These are phyloP conservation scores for Xerocomellus intermedius DNA, from an alignment of 768 basidiomycete genomes.

Conservation along the genomic window DNA sequence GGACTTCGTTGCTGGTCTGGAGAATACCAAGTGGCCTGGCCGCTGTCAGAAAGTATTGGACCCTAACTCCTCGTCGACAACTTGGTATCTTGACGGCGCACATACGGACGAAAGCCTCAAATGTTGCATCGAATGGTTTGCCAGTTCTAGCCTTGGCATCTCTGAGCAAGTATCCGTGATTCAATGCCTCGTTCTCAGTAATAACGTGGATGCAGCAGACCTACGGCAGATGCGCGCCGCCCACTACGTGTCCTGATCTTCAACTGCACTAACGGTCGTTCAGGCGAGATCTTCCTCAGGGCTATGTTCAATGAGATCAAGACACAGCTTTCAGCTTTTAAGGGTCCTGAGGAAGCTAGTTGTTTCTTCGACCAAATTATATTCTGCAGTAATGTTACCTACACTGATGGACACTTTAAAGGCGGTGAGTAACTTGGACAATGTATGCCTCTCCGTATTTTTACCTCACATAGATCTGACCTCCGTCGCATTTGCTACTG, in stretches of 20 bases:
- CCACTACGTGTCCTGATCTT: slow-evolving; percentile 72
- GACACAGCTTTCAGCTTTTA: slow-evolving; percentile 43
- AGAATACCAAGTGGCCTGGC: slow-evolving; percentile 84
- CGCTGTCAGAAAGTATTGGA: slow-evolving; percentile 85
- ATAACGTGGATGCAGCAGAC: slow-evolving; percentile 2
- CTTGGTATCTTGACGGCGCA: slow-evolving; percentile 95
- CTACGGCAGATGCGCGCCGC: slow-evolving; percentile 20
- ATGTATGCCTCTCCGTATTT: not conserved
- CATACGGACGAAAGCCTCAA: slow-evolving; percentile 90
- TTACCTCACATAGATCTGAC: slow-evolving; percentile 62
- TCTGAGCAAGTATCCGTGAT: slow-evolving; percentile 22
- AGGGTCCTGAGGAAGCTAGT: slow-evolving; percentile 36
- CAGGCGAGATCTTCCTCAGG: slow-evolving; percentile 68
- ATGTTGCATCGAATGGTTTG: slow-evolving; percentile 90
- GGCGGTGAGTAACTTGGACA: slow-evolving; percentile 56
- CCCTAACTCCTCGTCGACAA: slow-evolving; percentile 46
- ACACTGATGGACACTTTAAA: slow-evolving; percentile 84
- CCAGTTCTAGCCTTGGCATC: slow-evolving; percentile 54
- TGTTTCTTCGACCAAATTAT: slow-evolving; percentile 81
- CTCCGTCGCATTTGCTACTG: slow-evolving; percentile 58
- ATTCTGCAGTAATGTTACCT: slow-evolving; percentile 97
- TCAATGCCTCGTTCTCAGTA: not conserved
- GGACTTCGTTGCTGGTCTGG: slow-evolving; percentile 59
- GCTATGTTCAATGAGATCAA: slow-evolving; percentile 54
- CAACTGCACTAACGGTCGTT: slow-evolving; percentile 92